A percentile compares a stretch with the other conserved stretches of the same genome.
Conservation (phyloP, 176 grass and related monocot species). For the Eleusine indica region DNA sequence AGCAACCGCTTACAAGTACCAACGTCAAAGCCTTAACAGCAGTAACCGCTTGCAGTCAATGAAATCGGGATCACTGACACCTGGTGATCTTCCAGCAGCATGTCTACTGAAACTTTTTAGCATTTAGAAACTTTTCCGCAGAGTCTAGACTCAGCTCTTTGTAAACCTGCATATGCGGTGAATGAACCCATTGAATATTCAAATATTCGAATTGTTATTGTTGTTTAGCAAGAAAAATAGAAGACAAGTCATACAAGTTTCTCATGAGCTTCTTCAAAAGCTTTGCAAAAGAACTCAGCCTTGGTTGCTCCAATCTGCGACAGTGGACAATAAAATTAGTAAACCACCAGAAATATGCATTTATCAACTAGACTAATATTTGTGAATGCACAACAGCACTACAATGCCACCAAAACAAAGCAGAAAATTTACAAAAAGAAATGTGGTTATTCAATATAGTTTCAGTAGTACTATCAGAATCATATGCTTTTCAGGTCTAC, state of each 20-base stretch:
- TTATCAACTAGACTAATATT: background rate
- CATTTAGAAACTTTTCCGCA: conserved; percentile 63
- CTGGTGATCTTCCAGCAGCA: background rate
- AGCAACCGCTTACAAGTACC: background rate
- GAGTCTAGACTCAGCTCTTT: conserved; percentile 73
- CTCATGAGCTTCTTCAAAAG: conserved; percentile 73
- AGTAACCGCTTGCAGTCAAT: background rate
- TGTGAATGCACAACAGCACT: background rate
- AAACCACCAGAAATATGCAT: background rate
- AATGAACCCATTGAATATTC: conserved; percentile 1
- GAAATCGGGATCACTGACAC: background rate
- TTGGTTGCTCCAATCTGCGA: conserved; percentile 70
- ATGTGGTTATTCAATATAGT: background rate
- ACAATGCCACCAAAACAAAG: background rate
- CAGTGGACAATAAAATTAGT: background rate
- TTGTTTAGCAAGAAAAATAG: background rate
- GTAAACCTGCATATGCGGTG: conserved; percentile 60
- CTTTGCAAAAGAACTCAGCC: conserved; percentile 72
- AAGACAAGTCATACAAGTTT: conserved; percentile 57
- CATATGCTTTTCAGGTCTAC: too few species aligned
- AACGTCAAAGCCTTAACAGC: background rate
- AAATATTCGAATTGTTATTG: background rate
- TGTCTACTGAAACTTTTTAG: background rate
- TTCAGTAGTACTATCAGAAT: too few species aligned
- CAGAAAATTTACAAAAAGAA: background rate